These are phyloP conservation scores for Coemansia erecta DNA, from an alignment of 192 early-diverging fungal genomes.

Conservation along the genomic window DNA sequence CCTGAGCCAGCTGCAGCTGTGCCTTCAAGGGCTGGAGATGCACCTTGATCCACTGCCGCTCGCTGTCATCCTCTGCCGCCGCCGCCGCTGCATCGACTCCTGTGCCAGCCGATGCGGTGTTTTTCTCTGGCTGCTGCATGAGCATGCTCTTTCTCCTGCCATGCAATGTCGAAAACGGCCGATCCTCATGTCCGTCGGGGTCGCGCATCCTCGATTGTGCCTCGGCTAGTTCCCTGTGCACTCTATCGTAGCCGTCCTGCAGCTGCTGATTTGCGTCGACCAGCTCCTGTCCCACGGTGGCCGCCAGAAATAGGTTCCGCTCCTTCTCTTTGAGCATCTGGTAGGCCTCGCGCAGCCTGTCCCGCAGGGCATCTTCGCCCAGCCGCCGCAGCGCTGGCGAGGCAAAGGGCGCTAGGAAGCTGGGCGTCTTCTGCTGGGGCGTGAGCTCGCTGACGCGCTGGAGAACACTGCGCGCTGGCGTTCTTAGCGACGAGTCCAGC, in stretches of 20 bases:
- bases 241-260: conserved; percentile 23
- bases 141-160: conserved; percentile 41
- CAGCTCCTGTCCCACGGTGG: conserved; percentile 48
- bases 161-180: conserved; percentile 16
- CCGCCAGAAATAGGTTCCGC: conserved; percentile 37
- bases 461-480: conserved; percentile 13
- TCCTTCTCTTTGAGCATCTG: conserved; percentile 48
- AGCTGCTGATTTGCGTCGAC: conserved; percentile 47
- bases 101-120: background rate
- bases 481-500: conserved; percentile 6
- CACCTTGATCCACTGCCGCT: conserved; percentile 27
- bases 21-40: conserved; percentile 35
- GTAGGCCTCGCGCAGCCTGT: conserved; percentile 45
- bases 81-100: background rate
- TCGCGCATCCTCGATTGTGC: conserved; percentile 10
- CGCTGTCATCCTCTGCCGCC: conserved; percentile 16
- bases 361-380: conserved; percentile 29
- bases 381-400: conserved; percentile 41
- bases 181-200: conserved; percentile 3
- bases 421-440: conserved; percentile 5
- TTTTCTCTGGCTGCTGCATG: conserved; percentile 1
- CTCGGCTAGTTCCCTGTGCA: conserved; percentile 26
- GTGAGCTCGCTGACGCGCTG: conserved; percentile 23
- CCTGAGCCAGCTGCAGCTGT: conserved; percentile 36
- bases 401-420: conserved; percentile 20